Evolutionary conservation across 2,329 filamentous ascomycete genomes (phyloP), one percentile per base, ranked within the genome.

Genomic region (Penicillium sp.): DNA sequence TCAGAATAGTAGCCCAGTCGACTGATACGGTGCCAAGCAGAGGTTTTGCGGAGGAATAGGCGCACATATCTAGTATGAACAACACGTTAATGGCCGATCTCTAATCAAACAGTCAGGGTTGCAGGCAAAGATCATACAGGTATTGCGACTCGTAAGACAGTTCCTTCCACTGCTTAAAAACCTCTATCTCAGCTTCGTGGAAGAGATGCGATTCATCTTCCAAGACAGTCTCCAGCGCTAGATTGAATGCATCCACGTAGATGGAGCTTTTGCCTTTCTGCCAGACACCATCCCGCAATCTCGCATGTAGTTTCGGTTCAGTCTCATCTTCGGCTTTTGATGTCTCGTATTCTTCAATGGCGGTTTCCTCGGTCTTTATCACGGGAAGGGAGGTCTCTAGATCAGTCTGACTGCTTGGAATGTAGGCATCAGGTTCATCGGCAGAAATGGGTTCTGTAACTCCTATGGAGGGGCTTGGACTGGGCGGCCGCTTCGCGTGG

Each of bases 231-330:
- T 91, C 84, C 40, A 98, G 73, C 2, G 91, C 89, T 11, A 97
- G 75, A 61, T 95, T 95, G 74, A 98, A 98, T 0, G 93, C 93
- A 70, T 98, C 93, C 14, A 96, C 89, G 60, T 98, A 98, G 45
- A 98, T 88, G 1, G 90, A 97, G 61, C 84, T 94, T 64, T 82
- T 84, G 0, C 89, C 88, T 59, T 77, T 81, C 4, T 82, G 69
- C 88, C 88, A 95, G 49, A 72, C 78, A 41, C 74, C 74, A 42
- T 81, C 71, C 47, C 76, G 76, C 11, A 85, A 62, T 6, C 79
- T 74, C 29, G 74, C 70, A 51, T 77, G 74, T 4, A 74, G 61
- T 50, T 67, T 60, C 27, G 61, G 60, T 7, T 74, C 63, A 7
- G 64, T 60, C n/a, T 61, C 59, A 29, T 50, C 39, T 50, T 79